phyloP scores from a whole-genome alignment of 495 filamentous ascomycete genomes.

The Aspergillus egyptiacus region DNA sequence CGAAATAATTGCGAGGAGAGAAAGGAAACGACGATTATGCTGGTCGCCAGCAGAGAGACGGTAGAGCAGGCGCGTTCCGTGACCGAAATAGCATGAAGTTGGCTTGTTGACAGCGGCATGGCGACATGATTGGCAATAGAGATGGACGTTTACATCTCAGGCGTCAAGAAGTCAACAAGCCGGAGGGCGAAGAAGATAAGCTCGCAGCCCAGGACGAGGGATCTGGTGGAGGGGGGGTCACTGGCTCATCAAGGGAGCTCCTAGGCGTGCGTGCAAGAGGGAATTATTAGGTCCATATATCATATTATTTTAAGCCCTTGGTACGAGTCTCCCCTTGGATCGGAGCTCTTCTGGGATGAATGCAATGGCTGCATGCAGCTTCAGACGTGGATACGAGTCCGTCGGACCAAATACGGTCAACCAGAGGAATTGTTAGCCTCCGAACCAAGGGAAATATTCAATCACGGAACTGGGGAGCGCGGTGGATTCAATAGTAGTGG shows the following conservation, averaged over 20 bases:
- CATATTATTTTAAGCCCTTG: slow-evolving; percentile 1
- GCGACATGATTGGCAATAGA: slow-evolving; percentile 9
- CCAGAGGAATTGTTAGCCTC: not conserved
- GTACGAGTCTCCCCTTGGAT: not conserved
- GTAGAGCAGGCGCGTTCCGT: slow-evolving; percentile 64
- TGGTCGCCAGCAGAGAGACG: slow-evolving; percentile 65
- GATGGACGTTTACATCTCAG: slow-evolving; percentile 3
- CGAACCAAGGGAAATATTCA: not conserved
- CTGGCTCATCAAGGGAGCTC: slow-evolving; percentile 5
- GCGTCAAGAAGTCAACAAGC: not conserved
- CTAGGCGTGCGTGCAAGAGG: slow-evolving; percentile 1
- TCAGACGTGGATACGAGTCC: not conserved
- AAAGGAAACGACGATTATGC: slow-evolving; percentile 72
- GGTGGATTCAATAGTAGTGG: no score
- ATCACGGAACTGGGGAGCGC: no score
- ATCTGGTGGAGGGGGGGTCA: not conserved
- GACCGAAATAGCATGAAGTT: slow-evolving; percentile 44
- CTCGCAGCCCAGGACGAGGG: not conserved
- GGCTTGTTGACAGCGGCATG: slow-evolving; percentile 20
- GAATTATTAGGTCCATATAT: slow-evolving; percentile 3
- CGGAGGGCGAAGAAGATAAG: not conserved
- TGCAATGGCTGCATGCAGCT: not conserved
- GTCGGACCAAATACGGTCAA: not conserved
- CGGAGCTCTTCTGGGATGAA: not conserved
- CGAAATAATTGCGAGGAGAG: slow-evolving; percentile 40